Base-by-base conservation (phyloP, 768 basidiomycete genomes). In the Fomitopsis pulvina region DNA sequence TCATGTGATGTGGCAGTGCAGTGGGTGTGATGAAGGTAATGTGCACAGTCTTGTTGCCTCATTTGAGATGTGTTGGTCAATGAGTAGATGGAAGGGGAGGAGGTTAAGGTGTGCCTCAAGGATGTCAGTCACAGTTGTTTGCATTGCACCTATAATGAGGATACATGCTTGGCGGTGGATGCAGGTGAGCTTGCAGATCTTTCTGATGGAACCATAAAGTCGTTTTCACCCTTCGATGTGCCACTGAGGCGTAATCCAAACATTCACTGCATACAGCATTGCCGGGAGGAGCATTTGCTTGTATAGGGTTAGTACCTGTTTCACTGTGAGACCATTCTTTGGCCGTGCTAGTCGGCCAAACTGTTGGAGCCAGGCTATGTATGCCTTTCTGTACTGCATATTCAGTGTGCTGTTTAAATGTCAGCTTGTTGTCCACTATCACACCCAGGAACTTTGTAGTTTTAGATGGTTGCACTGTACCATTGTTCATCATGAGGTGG, bases 221-320 rank as follows among this genome's bases (percentile, higher is more conserved):
- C 48, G 28, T 11, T 47, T 29, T 16, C 47, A 45, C 2, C 50
- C 53, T 7, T 18, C 4, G 11, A 54, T 29, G 14, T 1, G 22
- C 18, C 43, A 25, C 14, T 48, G 10, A 3, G 54, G 54, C 2
- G 46, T 45, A 1, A 51, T n/a, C 30, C 45, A 55, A 0, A 42
- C 41, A 39, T 51, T 50, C 4, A 43, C 50, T 1, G 54, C 63
- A 44, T 70, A 71, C 14, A 66, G 54, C 54, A 69, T 66, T 22
- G 59, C 61, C 0, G 67, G 66, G 2, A 65, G 44, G 0, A 57
- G 59, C 0, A 62, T 52, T 1, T 60, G 34, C 18, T 8, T 9
- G n/a, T n/a, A n/a, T n/a, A n/a, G n/a, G n/a, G n/a, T n/a, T n/a
- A n/a, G n/a, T 14, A 30, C 29, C 7, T 30, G 29, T 30, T 14